Evolutionary conservation across 83 land plant species (phyloP).

Genomic region (Thuja plicata): DNA sequence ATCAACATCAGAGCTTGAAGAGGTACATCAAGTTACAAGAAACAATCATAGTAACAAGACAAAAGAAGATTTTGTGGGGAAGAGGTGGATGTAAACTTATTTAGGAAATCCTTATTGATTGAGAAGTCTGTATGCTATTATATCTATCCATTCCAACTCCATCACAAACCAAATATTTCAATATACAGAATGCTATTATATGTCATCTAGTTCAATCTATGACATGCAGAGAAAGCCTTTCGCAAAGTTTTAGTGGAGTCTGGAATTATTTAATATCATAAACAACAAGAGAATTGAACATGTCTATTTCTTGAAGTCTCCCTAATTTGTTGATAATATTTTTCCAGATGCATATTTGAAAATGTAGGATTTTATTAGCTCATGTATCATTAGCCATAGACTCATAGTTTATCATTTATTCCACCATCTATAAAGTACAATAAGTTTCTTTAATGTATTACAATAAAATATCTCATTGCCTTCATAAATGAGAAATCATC

Average conservation of each 20-base stretch:
- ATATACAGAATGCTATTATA: not conserved
- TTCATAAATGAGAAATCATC: not conserved
- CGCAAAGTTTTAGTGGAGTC: not conserved
- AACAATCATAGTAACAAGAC: too few relatives aligned
- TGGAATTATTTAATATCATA: not conserved
- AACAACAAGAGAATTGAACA: not conserved
- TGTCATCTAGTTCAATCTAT: not conserved
- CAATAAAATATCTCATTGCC: not conserved
- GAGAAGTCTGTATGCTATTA: not conserved
- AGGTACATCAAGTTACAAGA: too few relatives aligned
- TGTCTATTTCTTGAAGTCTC: not conserved
- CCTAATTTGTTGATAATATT: not conserved
- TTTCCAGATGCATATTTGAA: not conserved
- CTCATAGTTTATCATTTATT: not conserved
- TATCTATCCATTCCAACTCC: not conserved
- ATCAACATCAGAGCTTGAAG: not conserved
- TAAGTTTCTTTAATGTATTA: not conserved
- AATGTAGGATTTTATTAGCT: not conserved
- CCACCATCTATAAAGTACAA: not conserved
- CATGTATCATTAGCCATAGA: not conserved
- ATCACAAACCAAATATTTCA: not conserved
- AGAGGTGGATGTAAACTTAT: not conserved
- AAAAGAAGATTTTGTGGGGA: too few relatives aligned
- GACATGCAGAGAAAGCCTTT: not conserved
- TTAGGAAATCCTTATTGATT: not conserved